Evolutionary conservation across 805 yeast genomes (phyloP).

Genomic region (Candida arabinofermentans): DNA sequence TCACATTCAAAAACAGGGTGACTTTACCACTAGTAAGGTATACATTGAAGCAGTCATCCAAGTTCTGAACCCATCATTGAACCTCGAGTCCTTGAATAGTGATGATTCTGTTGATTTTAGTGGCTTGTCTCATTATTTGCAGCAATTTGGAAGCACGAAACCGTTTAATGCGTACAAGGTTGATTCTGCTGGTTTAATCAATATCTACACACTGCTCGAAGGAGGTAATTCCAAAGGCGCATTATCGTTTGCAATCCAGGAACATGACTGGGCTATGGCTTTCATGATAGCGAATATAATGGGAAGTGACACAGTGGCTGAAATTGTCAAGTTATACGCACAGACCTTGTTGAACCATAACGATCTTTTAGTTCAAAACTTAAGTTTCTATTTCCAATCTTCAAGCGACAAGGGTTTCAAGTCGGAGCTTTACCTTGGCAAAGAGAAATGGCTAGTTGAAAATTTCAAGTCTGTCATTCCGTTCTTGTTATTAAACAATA

Average conservation of each 20-base stretch:
- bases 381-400: constrained; percentile 28
- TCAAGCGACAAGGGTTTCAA: constrained; percentile 14
- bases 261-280: constrained; percentile 75
- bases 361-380: constrained; percentile 23
- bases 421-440: constrained; percentile 17
- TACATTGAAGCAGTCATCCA: constrained; percentile 33
- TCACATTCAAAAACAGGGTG: constrained; percentile 23
- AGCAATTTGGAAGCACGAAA: constrained; percentile 7
- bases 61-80: constrained; percentile 40
- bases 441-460: constrained; percentile 27
- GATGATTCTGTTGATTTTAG: constrained; percentile 16
- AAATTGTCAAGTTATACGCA: constrained; percentile 42
- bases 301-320: constrained; percentile 46
- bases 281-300: constrained; percentile 63
- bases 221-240: constrained; percentile 69
- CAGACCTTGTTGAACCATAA: constrained; percentile 13
- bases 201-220: constrained; percentile 39
- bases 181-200: constrained; percentile 22
- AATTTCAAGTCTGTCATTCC: constrained; percentile 29
- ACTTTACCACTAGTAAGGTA: constrained; percentile 21
- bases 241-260: constrained; percentile 52
- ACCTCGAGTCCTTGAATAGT: constrained; percentile 4
- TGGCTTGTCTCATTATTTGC: constrained; percentile 12
- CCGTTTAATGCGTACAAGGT: constrained; percentile 25
- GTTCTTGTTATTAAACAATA: constrained; percentile 25